Conservation (phyloP, 768 basidiomycete species). For the Auriscalpium microsporum region DNA sequence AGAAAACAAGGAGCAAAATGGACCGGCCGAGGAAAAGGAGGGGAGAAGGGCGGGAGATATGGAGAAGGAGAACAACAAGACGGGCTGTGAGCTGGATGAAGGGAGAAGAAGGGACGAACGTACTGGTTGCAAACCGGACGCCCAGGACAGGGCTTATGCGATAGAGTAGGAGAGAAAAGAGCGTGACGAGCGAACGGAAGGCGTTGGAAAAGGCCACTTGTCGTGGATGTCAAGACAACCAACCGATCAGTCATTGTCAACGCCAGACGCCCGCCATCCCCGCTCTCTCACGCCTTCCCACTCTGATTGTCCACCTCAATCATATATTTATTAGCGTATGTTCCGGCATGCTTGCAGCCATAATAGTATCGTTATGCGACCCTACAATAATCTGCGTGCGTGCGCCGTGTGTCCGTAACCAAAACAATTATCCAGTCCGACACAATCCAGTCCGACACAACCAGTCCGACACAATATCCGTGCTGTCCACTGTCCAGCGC, state of each 20-base stretch:
- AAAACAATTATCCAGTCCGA: background rate
- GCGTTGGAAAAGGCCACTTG: conserved; percentile 3
- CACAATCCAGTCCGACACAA: no score
- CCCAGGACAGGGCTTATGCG: conserved; percentile 1
- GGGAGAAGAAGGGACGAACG: background rate
- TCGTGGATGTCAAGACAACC: conserved; percentile 9
- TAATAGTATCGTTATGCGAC: background rate
- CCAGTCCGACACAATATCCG: background rate
- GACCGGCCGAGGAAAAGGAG: conserved; percentile 10
- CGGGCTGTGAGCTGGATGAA: background rate
- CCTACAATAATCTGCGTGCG: background rate
- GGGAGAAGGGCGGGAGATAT: background rate
- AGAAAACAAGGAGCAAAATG: background rate
- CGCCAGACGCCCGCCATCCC: conserved; percentile 5
- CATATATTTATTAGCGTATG: background rate
- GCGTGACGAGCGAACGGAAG: conserved; percentile 8
- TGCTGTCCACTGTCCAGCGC: background rate
- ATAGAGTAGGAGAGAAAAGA: conserved; percentile 13
- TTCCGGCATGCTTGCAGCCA: background rate
- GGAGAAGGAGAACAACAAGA: background rate
- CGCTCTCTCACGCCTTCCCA: background rate
- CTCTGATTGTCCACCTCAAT: background rate
- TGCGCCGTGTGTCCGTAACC: background rate
- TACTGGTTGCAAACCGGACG: background rate
- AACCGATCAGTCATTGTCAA: conserved; percentile 9